Evolutionary conservation across 1,284 basidiomycete species (phyloP).

Genomic region (Hortiboletus rubellus): DNA sequence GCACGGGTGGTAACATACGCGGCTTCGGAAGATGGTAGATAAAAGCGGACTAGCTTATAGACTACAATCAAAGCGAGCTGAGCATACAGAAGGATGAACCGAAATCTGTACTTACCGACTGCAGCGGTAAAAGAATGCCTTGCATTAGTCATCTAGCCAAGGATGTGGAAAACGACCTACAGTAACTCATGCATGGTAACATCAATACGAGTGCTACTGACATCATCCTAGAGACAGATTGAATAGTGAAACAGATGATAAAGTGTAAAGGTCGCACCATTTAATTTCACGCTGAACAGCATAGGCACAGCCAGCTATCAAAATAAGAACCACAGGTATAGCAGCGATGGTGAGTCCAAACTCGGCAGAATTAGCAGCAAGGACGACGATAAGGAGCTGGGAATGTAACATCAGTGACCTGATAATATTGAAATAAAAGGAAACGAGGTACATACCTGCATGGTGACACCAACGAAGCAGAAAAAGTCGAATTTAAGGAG

Average conservation of each 20-base stretch:
- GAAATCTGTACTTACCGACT: slow-evolving; percentile 41
- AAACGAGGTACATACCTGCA: slow-evolving; percentile 56
- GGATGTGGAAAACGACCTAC: slow-evolving; percentile 41
- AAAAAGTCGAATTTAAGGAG: slow-evolving; percentile 88
- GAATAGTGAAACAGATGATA: not conserved
- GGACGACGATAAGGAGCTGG: slow-evolving; percentile 74
- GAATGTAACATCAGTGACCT: not conserved
- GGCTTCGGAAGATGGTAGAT: slow-evolving; percentile 52
- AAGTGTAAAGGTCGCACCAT: slow-evolving; percentile 47
- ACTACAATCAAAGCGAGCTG: slow-evolving; percentile 43
- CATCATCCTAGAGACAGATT: slow-evolving; percentile 53
- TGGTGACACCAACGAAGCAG: slow-evolving; percentile 80
- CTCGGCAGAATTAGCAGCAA: slow-evolving; percentile 61
- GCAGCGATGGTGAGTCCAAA: slow-evolving; percentile 80
- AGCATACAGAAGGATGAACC: not conserved
- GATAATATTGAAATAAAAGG: not conserved
- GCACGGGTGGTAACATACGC: slow-evolving; percentile 69
- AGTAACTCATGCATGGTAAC: slow-evolving; percentile 72
- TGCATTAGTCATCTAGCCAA: slow-evolving; percentile 15
- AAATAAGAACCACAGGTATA: slow-evolving; percentile 72
- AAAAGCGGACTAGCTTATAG: slow-evolving; percentile 81
- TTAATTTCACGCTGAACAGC: slow-evolving; percentile 79
- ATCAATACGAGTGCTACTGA: slow-evolving; percentile 65
- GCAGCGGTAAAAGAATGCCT: not conserved
- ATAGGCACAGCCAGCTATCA: slow-evolving; percentile 64